Evolutionary conservation across 208 protist species (phyloP), one percentile per base, ranked within the genome.

Genomic region (Wallacemonas sp.): DNA sequence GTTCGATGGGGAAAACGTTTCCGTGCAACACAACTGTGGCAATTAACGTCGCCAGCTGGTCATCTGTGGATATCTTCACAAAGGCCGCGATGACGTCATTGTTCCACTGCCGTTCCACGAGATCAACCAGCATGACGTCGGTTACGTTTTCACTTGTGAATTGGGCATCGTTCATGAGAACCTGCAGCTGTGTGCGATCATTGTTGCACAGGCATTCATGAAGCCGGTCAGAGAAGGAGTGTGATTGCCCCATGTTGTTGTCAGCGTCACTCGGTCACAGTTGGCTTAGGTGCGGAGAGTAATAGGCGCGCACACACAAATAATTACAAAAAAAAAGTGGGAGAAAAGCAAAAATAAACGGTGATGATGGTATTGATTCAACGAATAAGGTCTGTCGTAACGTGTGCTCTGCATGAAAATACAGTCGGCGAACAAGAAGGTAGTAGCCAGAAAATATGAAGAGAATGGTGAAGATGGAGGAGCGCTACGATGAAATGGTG

Each of bases 121-220:
- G 71, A 17, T 91, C 77, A 44, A 86, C 75, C 41, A 84, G 84
- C 45, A 93, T 80, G 47, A 65, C 65, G 12, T 80, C 74, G 47
- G 72, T 72, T 12, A 93, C 12, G 39, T 75, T 78, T 1, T 28
- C 71, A 11, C 39, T 39, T 28, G 19, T 67, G 21, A 93, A 86
- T 24, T 87, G 79, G 11, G 68, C 65, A 12, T 71, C 55, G 21
- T 51, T 49, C 31, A 82, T 42, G 22, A 96, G 59, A 11, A 27
- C 12, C 59, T 71, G 61, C 53, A 93, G 76, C 17, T 60, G 62
- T 9, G 72, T 75, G 14, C 38, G 27, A 38, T 90, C 69, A 22
- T 79, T 80, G 64, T 85, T 91, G 64, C 80, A 86, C 34, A 96
- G 46, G 56, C 68, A 83, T 41, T 86, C 62, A 44, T 82, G 80